Percentiles rank a stretch among this genome's conserved stretches.
Conservation (phyloP, 306 rosid genomes). For the Castanopsis chinensis region DNA sequence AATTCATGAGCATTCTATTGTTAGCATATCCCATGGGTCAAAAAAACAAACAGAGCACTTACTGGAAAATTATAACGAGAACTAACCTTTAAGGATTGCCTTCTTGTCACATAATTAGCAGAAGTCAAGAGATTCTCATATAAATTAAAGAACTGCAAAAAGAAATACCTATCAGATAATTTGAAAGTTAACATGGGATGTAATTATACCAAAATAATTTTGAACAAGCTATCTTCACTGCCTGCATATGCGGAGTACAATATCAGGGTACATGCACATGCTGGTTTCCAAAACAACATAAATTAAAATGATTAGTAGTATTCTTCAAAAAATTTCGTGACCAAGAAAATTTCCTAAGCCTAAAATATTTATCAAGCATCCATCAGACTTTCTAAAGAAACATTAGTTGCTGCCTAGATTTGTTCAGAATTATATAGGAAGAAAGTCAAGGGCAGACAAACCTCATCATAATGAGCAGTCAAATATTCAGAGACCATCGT, state of each 20-base stretch:
- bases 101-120: constrained; percentile 89
- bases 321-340: constrained; percentile 24
- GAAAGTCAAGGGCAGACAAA: no score
- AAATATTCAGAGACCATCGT: no score
- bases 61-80: constrained; percentile 20
- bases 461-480: no score
- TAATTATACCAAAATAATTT: constrained; percentile 11
- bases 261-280: constrained; percentile 12
- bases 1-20: constrained; percentile 30
- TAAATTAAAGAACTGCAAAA: constrained; percentile 79
- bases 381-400: no score
- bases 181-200: constrained; percentile 22
- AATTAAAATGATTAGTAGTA: constrained; percentile 13
- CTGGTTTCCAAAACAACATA: constrained; percentile 20
- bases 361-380: no score
- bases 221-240: constrained; percentile 17
- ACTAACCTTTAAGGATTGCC: constrained; percentile 94
- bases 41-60: constrained; percentile 11
- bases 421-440: no score
- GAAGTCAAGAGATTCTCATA: constrained; percentile 84
- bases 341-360: constrained; percentile 17
- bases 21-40: constrained; percentile 18
- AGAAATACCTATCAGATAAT: constrained; percentile 31
- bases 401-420: no score
- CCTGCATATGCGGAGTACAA: background rate